Base-by-base conservation (phyloP, 1,139 yeast species). In the Taphrina sp. region DNA sequence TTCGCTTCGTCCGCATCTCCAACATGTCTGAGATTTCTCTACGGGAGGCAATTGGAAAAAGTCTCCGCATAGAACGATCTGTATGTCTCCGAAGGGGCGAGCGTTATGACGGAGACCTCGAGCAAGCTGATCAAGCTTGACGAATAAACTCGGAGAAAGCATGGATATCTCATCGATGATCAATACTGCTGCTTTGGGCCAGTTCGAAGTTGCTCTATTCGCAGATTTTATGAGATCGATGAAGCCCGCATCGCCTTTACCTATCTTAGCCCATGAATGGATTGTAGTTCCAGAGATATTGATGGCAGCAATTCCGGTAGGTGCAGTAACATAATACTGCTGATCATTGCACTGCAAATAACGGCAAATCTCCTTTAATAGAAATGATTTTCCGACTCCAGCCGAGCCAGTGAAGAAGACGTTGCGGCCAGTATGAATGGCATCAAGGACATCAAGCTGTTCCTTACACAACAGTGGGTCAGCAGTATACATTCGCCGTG, bases 41-140 rank as follows among this genome's bases (percentile, higher is more conserved):
- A 89, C 95, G 0, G 96, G 96, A 0, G 96, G 96, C 43, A 89
- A 72, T 67, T 89, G 96, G 68, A 82, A 89, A 68, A 89, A 88
- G 69, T 89, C 96, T 3, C 96, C 96, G 68, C 94, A 84, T 42
- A 86, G 77, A 33, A 89, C 78, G 8, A 89, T 64, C 64, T 89
- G 96, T 36, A 89, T 83, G 0, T 96, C 96, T 14, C 96, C 96
- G 73, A 89, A 89, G 0, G 96, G 95, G 35, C 59, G 52, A 7
- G 67, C 66, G 58, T 69, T 75, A 34, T 72, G 72, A 36, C 87
- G 70, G 3, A 87, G 59, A 8, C 66, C 69, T 61, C 79, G 75
- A 0, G 88, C 95, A 46, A 89, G 75, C 14, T 66, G 70, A 62
- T 87, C 82, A 49, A 89, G 70, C 63, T 85, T 85, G 62, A 86